Percentiles rank a stretch among this genome's conserved stretches.
Conservation (phyloP, 257 asterid genomes). For the Ocimum tenuiflorum region DNA sequence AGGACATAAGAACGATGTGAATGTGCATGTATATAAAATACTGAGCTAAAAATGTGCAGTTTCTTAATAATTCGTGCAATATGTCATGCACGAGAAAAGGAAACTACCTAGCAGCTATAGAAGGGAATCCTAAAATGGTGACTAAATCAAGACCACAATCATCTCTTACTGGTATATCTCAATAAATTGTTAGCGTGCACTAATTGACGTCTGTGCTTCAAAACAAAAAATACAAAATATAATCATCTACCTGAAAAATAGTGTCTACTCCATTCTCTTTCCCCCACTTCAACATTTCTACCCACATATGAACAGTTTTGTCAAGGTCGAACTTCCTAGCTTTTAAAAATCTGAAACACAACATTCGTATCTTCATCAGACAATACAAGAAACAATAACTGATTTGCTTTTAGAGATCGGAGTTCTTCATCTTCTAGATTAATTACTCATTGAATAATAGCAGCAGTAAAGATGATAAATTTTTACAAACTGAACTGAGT, state of each 20-base stretch:
- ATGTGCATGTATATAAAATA: neutral
- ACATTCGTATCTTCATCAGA: constrained; percentile 8
- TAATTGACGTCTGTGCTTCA: constrained; percentile 1
- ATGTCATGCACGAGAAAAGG: neutral
- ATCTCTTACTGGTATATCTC: neutral
- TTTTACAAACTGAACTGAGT: neutral
- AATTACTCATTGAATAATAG: neutral
- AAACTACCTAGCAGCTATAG: neutral
- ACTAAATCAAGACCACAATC: constrained; percentile 8
- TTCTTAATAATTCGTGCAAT: neutral
- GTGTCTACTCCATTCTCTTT: constrained; percentile 76
- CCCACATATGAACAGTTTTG: constrained; percentile 87
- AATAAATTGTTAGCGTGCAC: neutral
- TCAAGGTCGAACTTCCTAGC: constrained; percentile 97
- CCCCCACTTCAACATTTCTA: constrained; percentile 96
- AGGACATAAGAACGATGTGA: neutral
- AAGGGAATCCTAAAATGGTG: neutral
- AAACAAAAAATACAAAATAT: neutral
- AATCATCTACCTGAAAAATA: constrained; percentile 59
- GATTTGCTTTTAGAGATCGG: neutral
- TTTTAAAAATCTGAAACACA: constrained; percentile 63
- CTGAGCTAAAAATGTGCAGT: neutral
- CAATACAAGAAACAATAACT: neutral
- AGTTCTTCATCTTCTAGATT: neutral
- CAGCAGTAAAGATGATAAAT: neutral